Evolutionary conservation across 1,139 yeast genomes (phyloP), one percentile per base, ranked within the genome.

Genomic region (Debaryomycetaceae sp.): DNA sequence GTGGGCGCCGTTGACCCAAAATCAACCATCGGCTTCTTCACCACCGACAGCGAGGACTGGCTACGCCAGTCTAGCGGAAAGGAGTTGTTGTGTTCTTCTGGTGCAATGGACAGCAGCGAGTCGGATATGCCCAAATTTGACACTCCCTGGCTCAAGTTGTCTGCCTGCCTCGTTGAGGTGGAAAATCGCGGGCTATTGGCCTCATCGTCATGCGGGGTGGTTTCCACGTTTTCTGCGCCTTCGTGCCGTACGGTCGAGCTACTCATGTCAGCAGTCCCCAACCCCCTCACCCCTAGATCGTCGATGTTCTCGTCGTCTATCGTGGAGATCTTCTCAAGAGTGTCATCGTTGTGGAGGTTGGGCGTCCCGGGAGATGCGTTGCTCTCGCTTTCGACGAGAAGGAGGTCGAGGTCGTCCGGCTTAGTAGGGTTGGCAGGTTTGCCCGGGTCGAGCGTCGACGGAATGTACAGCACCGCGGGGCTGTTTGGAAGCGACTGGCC

Each of bases 271-370:
- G 34, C 34, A 10, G n/a, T n/a, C n/a, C n/a, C n/a, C n/a, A n/a
- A n/a, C n/a, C n/a, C n/a, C n/a, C n/a, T n/a, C n/a, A n/a, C n/a
- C 19, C 22, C 15, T 24, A 5, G 27, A 24, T n/a, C n/a, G 37
- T 58, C 65, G 24, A 58, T 56, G 37, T 59, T 59, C 32, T 59
- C 65, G 28, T 58, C 60, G 14, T 61, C 62, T 7, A 55, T 58
- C 4, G 68, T 62, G 17, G 56, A 53, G 20, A 62, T 61, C 32
- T 51, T 53, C 21, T 56, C 52, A 29, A 62, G 45, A 3, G 58
- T 40, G 28, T 57, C 54, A 25, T 43, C 49, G 20, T 46, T 44
- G 32, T 52, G 46, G 12, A 42, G 36, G 32, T 44, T 45, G 8
- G 44, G 44, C 4, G 41, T 35, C 7, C 33, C 34, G 9, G 43